phyloP scores from a whole-genome alignment of 2,329 filamentous ascomycete genomes.

The Phaeosphaeria sp. region DNA sequence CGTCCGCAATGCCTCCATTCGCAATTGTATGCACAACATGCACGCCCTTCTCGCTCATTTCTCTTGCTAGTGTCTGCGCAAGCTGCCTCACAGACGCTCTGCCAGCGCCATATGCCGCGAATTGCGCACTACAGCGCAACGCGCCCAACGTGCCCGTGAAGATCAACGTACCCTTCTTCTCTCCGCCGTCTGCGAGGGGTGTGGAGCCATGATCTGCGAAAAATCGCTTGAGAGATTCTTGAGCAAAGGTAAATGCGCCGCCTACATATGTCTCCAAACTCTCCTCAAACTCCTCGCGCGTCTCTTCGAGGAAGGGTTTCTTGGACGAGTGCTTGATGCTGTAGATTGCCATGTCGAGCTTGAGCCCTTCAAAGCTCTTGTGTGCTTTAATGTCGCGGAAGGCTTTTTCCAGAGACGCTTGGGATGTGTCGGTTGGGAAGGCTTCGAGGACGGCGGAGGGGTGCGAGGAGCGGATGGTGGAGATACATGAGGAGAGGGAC shows the following conservation, averaged over 20 bases:
- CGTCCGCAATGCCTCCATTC: conserved; percentile 62
- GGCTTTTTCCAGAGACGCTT: conserved; percentile 54
- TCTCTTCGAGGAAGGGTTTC: conserved; percentile 64
- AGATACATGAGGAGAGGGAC: conserved; percentile 52
- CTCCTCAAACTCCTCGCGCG: conserved; percentile 53
- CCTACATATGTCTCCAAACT: conserved; percentile 61
- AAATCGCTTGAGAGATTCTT: conserved; percentile 60
- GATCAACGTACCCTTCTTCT: conserved; percentile 65
- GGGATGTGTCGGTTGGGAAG: conserved; percentile 60
- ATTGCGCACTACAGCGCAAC: conserved; percentile 61
- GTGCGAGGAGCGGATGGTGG: conserved; percentile 51
- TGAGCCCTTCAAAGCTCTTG: conserved; percentile 56
- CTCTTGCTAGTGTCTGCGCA: conserved; percentile 62
- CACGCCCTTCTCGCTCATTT: conserved; percentile 63
- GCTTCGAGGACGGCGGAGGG: conserved; percentile 57
- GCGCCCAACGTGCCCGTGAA: conserved; percentile 65
- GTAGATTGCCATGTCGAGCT: conserved; percentile 61
- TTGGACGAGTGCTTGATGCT: conserved; percentile 63
- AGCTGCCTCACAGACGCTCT: conserved; percentile 61
- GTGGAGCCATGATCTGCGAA: conserved; percentile 60
- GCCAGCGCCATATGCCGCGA: conserved; percentile 62
- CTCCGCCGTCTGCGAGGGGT: conserved; percentile 53
- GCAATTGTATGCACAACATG: conserved; percentile 67
- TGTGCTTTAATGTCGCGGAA: conserved; percentile 60
- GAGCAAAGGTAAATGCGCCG: conserved; percentile 63